Evolutionary conservation across 345 rosid genomes (phyloP).

Genomic region (Melaleuca quinquenervia): DNA sequence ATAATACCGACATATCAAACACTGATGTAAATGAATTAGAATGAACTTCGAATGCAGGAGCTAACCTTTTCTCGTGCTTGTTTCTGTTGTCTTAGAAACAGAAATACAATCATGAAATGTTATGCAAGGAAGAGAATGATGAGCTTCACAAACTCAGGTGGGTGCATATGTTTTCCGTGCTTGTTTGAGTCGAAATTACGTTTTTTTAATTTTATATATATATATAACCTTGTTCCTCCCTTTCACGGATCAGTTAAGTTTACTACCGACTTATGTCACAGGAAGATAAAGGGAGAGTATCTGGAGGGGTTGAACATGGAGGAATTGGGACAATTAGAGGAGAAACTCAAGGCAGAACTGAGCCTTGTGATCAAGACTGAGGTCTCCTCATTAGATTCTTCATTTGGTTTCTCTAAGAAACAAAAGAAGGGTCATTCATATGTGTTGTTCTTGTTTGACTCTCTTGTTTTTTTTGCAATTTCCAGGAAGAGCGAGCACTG

Average conservation of each 20-base stretch:
- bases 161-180: not conserved
- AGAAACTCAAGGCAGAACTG: not conserved
- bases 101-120: not conserved
- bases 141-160: not conserved
- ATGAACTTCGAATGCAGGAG: not conserved
- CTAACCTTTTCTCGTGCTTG: not conserved
- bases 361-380: conserved; percentile 6
- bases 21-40: not conserved
- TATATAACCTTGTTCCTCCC: not conserved
- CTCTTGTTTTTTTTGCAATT: not conserved
- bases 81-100: not conserved
- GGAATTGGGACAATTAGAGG: conserved; percentile 9
- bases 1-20: not conserved
- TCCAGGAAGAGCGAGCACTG: not conserved
- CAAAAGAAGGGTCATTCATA: not conserved
- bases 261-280: not conserved
- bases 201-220: no score
- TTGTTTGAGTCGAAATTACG: not conserved
- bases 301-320: conserved; percentile 10
- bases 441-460: not conserved
- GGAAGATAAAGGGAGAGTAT: conserved; percentile 14
- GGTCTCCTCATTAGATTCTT: not conserved
- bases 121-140: not conserved
- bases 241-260: not conserved
- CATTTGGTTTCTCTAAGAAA: not conserved